phyloP scores from a whole-genome alignment of 768 basidiomycete species.

The Mycena venus region DNA sequence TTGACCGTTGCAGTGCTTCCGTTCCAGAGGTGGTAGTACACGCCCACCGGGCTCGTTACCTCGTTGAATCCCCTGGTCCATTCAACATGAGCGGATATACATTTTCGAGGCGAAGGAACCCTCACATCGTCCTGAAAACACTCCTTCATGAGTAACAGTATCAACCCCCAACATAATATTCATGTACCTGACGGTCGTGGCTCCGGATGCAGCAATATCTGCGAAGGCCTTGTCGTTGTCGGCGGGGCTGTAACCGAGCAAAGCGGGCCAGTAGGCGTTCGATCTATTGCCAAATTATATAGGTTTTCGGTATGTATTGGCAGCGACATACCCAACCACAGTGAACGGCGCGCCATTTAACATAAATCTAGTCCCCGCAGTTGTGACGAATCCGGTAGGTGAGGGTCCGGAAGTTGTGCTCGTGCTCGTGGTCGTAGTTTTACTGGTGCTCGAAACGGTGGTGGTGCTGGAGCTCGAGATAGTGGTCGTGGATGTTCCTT shows the following conservation, averaged over 20 bases:
- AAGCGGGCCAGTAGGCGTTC: constrained; percentile 73
- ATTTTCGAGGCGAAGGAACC: background rate
- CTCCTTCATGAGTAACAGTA: background rate
- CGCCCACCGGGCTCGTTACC: constrained; percentile 60
- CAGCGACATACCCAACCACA: background rate
- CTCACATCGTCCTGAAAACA: constrained; percentile 32
- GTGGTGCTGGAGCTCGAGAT: constrained; percentile 11
- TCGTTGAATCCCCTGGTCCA: constrained; percentile 62
- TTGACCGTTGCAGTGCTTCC: constrained; percentile 66
- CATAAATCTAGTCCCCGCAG: background rate
- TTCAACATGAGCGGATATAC: background rate
- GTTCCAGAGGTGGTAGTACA: constrained; percentile 66
- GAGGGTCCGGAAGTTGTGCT: background rate
- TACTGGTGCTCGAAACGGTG: background rate
- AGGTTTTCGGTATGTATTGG: no score
- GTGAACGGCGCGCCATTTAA: background rate
- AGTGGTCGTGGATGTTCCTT: constrained; percentile 49
- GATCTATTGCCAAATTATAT: constrained; percentile 48
- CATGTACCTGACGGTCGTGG: constrained; percentile 62
- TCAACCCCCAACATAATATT: background rate
- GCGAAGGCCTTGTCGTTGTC: constrained; percentile 66
- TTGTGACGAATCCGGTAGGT: background rate
- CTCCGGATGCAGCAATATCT: constrained; percentile 64
- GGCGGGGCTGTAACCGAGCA: constrained; percentile 58
- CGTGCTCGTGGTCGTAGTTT: constrained; percentile 2